These are phyloP conservation scores for Pseudotulostoma volvatum DNA, from an alignment of 495 filamentous ascomycete genomes.

Conservation along the genomic window DNA sequence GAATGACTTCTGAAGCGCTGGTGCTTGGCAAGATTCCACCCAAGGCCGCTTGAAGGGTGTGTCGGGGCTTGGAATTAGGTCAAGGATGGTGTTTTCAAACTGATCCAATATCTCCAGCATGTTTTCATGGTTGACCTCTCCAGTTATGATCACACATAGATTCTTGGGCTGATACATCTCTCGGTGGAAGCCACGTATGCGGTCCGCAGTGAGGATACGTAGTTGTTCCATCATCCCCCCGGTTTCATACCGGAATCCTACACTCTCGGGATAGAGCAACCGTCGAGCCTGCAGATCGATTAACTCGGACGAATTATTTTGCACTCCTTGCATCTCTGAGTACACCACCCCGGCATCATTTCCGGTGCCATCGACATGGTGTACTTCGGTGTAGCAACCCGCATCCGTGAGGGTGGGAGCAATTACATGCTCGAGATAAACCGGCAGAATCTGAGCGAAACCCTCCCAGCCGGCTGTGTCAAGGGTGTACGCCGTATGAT, in stretches of 20 bases:
- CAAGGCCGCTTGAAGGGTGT: conserved; percentile 77
- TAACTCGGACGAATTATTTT: conserved; percentile 66
- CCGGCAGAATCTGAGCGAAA: conserved; percentile 81
- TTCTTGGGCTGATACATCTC: conserved; percentile 99
- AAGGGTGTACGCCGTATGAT: conserved; percentile 93
- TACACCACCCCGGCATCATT: conserved; percentile 97
- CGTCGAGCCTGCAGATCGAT: conserved; percentile 67
- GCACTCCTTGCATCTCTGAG: conserved; percentile 94
- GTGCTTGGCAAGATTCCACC: conserved; percentile 69
- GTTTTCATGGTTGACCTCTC: conserved; percentile 70
- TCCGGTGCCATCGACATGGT: conserved; percentile 82
- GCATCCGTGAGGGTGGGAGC: conserved; percentile 83
- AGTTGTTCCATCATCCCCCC: conserved; percentile 92
- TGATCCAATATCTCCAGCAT: conserved; percentile 65
- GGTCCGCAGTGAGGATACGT: conserved; percentile 66
- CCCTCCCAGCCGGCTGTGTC: conserved; percentile 93
- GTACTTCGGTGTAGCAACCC: conserved; percentile 87
- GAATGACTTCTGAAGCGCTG: conserved; percentile 47
- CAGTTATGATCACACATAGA: conserved; percentile 74
- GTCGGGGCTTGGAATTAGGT: conserved; percentile 56
- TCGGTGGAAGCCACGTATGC: conserved; percentile 81
- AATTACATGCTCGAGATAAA: conserved; percentile 92
- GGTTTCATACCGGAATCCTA: conserved; percentile 92
- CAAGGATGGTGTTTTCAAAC: conserved; percentile 75
- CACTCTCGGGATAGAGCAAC: conserved; percentile 70